These are phyloP conservation scores for Coemansia guatemalensis DNA, from an alignment of 192 early-diverging fungal genomes.

Conservation along the genomic window DNA sequence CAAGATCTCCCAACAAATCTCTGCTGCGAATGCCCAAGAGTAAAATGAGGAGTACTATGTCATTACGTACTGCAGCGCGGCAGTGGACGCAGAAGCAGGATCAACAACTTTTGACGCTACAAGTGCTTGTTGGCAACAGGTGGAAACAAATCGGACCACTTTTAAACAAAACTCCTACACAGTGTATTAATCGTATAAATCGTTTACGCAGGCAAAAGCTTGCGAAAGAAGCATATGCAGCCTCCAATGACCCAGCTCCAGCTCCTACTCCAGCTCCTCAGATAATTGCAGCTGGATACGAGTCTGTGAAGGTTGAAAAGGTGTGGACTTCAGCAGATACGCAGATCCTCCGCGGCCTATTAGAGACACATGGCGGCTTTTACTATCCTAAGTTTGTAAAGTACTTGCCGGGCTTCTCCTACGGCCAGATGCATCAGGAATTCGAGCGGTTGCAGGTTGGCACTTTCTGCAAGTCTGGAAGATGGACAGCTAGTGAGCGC, in stretches of 20 bases:
- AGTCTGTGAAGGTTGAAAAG: not conserved
- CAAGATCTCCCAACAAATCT: too few species aligned
- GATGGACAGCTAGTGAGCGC: conserved; percentile 22
- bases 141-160: too few species aligned
- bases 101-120: too few species aligned
- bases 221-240: too few species aligned
- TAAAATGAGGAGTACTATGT: too few species aligned
- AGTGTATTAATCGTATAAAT: not conserved
- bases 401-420: conserved; percentile 9
- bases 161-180: conserved; percentile 1
- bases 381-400: not conserved
- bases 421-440: conserved; percentile 4
- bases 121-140: too few species aligned
- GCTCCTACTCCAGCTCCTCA: not conserved
- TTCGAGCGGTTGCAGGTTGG: not conserved
- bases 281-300: not conserved
- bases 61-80: too few species aligned
- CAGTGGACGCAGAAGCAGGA: too few species aligned
- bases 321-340: conserved; percentile 11
- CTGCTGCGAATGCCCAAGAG: too few species aligned
- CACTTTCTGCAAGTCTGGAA: not conserved
- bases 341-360: conserved; percentile 9
- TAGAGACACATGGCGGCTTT: conserved; percentile 6
- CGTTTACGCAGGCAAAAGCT: not conserved
- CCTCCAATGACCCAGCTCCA: too few species aligned